Evolutionary conservation across 139 green algal species (phyloP), one percentile per base, ranked within the genome.

Genomic region (Closterium sp.): DNA sequence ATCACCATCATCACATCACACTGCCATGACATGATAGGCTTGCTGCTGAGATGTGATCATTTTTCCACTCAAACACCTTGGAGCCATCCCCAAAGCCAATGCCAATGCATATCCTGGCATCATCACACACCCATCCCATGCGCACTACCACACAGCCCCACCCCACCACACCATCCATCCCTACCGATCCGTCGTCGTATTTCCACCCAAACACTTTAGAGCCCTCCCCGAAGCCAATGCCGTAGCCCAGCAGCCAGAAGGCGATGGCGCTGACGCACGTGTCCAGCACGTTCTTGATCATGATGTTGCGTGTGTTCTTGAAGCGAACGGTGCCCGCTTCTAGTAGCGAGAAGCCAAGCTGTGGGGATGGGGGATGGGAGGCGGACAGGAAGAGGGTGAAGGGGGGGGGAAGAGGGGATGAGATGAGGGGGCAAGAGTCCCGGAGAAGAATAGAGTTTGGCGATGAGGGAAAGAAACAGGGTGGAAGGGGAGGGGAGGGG

Each of bases 271-370:
- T 90, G 10, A 94, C 43, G 28, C 91, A 94, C 31, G 91, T 87
- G 83, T 93, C 91, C 84, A 94, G 33, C 33, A 94, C 91, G 66
- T 94, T 94, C 89, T 94, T 94, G 76, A 94, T 92, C 91, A 94
- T 93, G 35, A 94, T 94, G 35, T 94, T 94, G 19, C 76, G 90
- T 5, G 91, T 93, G 84, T 94, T 94, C 89, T 94, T 94, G 7
- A 43, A 90, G 4, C 91, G 89, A 0, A 94, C 91, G 12, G 88
- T 94, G 31, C 91, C 89, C 19, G 91, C 76, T 36, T 93, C 91
- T 16, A 94, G 23, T 4, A 94, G 33, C 31, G 91, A 86, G 36
- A 94, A 94, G 9, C 91, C 91, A 21, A 93, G 31, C 91, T 94
- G 88, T 81, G 33, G 28, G 86, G 38, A 66, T 66, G 38, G 38